Conservation (phyloP, 2,329 filamentous ascomycete genomes). For the Pezicula radicicola region DNA sequence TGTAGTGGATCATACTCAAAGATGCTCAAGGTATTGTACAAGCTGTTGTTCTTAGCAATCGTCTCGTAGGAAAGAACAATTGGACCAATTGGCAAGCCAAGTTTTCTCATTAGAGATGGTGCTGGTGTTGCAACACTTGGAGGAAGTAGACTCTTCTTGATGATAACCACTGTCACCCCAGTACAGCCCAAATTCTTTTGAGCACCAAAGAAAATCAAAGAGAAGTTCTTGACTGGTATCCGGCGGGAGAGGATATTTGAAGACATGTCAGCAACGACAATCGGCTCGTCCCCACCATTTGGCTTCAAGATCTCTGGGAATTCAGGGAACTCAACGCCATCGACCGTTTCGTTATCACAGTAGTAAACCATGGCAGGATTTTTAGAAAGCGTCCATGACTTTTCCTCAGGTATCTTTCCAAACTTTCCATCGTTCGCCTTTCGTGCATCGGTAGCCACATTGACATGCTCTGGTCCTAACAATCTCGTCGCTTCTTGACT, state of each 20-base stretch:
- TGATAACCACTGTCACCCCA: conserved; percentile 81
- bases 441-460: conserved; percentile 69
- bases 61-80: conserved; percentile 80
- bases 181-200: conserved; percentile 92
- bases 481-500: conserved; percentile 78
- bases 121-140: conserved; percentile 63
- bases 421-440: conserved; percentile 75
- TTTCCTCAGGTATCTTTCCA: conserved; percentile 75
- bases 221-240: conserved; percentile 76
- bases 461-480: conserved; percentile 75
- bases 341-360: conserved; percentile 88
- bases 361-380: conserved; percentile 77
- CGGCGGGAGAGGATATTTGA: conserved; percentile 87
- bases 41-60: conserved; percentile 86
- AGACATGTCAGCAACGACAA: conserved; percentile 90
- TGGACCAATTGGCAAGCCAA: conserved; percentile 75
- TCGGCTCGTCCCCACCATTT: conserved; percentile 57
- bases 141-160: conserved; percentile 77
- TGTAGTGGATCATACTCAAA: conserved; percentile 58
- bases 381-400: conserved; percentile 70
- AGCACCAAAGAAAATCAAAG: conserved; percentile 84
- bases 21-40: conserved; percentile 95
- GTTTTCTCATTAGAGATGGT: conserved; percentile 65
- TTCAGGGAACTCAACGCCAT: conserved; percentile 83
- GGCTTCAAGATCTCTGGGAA: conserved; percentile 65